Conservation (phyloP, 73 alveolate genomes). For the Paramecium sexaurelia region DNA sequence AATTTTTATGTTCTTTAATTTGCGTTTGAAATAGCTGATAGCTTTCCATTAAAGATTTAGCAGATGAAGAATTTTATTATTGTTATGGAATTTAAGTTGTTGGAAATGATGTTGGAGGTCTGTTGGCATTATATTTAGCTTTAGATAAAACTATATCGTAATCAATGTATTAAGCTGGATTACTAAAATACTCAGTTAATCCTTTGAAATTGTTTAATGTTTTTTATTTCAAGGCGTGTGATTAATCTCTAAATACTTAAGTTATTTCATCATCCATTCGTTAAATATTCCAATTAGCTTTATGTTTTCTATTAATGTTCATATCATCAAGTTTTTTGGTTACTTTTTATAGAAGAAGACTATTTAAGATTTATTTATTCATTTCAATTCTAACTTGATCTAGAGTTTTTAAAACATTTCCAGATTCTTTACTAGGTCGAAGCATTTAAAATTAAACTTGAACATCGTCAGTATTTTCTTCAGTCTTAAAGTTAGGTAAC, state of each 20-base stretch:
- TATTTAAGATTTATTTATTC: slow-evolving; percentile 36
- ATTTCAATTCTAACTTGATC: slow-evolving; percentile 45
- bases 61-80: not conserved
- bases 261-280: slow-evolving; percentile 42
- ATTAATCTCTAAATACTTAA: slow-evolving; percentile 19
- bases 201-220: slow-evolving; percentile 41
- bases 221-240: not conserved
- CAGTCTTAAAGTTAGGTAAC: not conserved
- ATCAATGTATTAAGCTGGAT: slow-evolving; percentile 55
- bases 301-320: slow-evolving; percentile 24
- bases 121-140: slow-evolving; percentile 27
- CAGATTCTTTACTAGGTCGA: not conserved
- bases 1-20: slow-evolving; percentile 12
- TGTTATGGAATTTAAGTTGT: not conserved
- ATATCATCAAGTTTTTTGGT: slow-evolving; percentile 42
- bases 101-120: slow-evolving; percentile 58
- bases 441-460: slow-evolving; percentile 47
- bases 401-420: not conserved
- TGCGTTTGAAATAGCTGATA: not conserved
- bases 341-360: not conserved
- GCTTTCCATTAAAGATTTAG: slow-evolving; percentile 22
- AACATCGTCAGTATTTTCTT: not conserved
- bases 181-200: slow-evolving; percentile 40
- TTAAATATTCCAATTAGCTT: slow-evolving; percentile 27
- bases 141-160: slow-evolving; percentile 29